Evolutionary conservation across 352 stramenopile genomes (phyloP).

Genomic region (Globisporangium lucens): DNA sequence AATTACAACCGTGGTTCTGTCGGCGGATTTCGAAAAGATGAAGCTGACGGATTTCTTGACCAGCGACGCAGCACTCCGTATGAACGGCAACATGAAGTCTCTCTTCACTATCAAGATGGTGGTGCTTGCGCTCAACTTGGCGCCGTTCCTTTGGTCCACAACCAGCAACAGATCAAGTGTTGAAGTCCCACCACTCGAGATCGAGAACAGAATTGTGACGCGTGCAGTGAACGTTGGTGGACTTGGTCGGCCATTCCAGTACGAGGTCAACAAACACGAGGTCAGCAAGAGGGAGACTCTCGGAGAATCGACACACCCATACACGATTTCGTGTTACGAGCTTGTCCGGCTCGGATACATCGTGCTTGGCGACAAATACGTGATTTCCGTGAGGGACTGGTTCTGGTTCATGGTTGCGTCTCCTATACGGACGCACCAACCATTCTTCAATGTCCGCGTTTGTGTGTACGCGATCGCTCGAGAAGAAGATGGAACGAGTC

Average conservation of each 20-base stretch:
- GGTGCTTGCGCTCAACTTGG: no score
- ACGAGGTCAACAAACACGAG: background rate
- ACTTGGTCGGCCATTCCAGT: background rate
- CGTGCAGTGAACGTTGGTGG: no score
- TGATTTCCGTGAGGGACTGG: constrained; percentile 23
- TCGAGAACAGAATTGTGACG: no score
- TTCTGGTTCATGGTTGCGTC: constrained; percentile 4
- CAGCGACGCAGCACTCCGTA: no score
- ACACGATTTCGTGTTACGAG: constrained; percentile 6
- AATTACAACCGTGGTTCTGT: no score
- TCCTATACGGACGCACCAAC: background rate
- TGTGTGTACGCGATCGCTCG: background rate
- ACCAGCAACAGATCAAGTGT: no score
- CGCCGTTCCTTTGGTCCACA: no score
- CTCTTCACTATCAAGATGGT: no score
- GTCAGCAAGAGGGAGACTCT: background rate
- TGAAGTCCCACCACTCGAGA: no score
- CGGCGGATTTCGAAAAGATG: no score
- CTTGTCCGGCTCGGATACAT: constrained; percentile 22
- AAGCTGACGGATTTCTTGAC: no score
- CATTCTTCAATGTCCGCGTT: constrained; percentile 11
- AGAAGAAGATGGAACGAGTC: background rate
- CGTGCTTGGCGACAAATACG: constrained; percentile 14
- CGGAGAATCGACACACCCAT: background rate
- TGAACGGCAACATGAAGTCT: no score